A percentile compares a stretch with the other conserved stretches of the same genome.
phyloP scores from a whole-genome alignment of 2,329 filamentous ascomycete genomes.

The Epichloe typhina region DNA sequence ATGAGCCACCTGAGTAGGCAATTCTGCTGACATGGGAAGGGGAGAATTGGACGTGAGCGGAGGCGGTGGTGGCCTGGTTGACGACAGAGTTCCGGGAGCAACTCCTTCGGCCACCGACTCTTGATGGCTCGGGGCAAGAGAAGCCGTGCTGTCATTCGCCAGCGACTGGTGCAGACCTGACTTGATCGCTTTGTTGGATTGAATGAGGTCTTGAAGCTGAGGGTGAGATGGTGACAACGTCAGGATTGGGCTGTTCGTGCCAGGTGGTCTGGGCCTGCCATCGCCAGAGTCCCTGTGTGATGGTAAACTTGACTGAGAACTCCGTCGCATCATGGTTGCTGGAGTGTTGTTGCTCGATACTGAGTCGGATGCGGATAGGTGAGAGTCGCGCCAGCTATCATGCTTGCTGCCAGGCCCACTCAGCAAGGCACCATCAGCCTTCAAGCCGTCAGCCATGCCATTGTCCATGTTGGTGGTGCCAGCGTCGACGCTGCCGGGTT shows the following conservation, averaged over 20 bases:
- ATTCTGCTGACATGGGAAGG: slow-evolving; percentile 20
- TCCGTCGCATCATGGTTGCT: slow-evolving; percentile 22
- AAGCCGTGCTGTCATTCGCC: slow-evolving; percentile 44
- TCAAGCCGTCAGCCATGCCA: slow-evolving; percentile 20
- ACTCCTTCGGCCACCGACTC: slow-evolving; percentile 29
- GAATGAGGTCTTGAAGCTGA: slow-evolving; percentile 46
- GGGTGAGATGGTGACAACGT: slow-evolving; percentile 36
- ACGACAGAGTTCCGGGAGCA: slow-evolving; percentile 12
- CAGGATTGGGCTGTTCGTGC: slow-evolving; percentile 50
- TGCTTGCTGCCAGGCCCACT: slow-evolving; percentile 23
- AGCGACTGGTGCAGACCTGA: slow-evolving; percentile 41
- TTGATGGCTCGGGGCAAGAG: slow-evolving; percentile 36
- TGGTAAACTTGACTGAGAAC: slow-evolving; percentile 38
- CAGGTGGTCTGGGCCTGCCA: slow-evolving; percentile 21
- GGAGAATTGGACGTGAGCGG: slow-evolving; percentile 16
- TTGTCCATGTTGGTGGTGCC: slow-evolving; percentile 12
- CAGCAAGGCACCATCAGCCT: slow-evolving; percentile 26
- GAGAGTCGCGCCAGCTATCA: slow-evolving; percentile 40
- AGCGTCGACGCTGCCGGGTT: slow-evolving; percentile 11
- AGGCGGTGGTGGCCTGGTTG: slow-evolving; percentile 11
- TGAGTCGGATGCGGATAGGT: slow-evolving; percentile 35
- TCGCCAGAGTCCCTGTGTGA: slow-evolving; percentile 35
- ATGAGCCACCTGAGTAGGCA: slow-evolving; percentile 32
- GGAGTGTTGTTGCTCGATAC: slow-evolving; percentile 25
- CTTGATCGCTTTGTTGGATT: slow-evolving; percentile 45